Percentiles rank a stretch among this genome's conserved stretches.
Evolutionary conservation across 345 rosid genomes (phyloP).

Genomic region (Clausena lansium): DNA sequence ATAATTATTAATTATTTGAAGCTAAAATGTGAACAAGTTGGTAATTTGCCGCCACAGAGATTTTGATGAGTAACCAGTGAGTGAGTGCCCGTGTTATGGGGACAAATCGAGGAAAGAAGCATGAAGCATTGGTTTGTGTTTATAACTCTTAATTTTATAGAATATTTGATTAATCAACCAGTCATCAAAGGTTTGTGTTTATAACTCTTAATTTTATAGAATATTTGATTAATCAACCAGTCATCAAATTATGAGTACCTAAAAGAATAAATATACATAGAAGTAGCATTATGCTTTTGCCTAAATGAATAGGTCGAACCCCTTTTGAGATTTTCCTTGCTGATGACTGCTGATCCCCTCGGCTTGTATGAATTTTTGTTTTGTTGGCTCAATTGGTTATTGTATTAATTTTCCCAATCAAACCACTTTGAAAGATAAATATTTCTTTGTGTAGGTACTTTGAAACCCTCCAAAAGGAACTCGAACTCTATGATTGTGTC

Average conservation of each 20-base stretch:
- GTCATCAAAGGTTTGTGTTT: no score
- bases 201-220: no score
- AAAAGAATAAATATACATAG: background rate
- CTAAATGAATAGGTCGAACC: background rate
- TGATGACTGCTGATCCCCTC: background rate
- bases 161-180: no score
- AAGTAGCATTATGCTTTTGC: background rate
- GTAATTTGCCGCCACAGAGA: no score
- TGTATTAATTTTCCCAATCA: background rate
- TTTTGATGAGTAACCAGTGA: background rate
- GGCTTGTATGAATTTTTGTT: background rate
- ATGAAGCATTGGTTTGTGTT: no score
- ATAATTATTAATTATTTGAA: no score
- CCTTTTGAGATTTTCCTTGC: background rate
- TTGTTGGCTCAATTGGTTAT: background rate
- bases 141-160: no score
- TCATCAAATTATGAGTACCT: background rate
- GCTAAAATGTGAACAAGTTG: no score
- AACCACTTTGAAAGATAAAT: slow-evolving; percentile 1
- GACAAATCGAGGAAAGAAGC: no score
- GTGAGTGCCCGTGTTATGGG: background rate
- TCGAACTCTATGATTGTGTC: slow-evolving; percentile 75
- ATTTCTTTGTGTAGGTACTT: slow-evolving; percentile 57
- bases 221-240: no score
- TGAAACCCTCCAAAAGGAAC: slow-evolving; percentile 75